These are phyloP conservation scores for Coemansia sp. DNA, from an alignment of 192 early-diverging fungal genomes.

Conservation along the genomic window DNA sequence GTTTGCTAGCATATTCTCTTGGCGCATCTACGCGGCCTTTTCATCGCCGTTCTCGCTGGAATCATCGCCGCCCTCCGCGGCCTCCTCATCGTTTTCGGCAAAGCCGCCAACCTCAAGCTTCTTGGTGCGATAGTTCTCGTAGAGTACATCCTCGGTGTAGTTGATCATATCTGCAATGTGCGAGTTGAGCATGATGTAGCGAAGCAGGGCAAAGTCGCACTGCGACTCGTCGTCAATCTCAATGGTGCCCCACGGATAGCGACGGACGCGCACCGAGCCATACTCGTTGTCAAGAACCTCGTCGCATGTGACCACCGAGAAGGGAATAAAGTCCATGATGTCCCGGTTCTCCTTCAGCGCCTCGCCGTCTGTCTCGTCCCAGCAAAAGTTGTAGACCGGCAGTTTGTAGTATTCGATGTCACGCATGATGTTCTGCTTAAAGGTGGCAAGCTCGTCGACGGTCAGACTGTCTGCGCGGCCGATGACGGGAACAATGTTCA, in stretches of 20 bases:
- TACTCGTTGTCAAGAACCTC: slow-evolving; percentile 73
- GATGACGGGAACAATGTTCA: slow-evolving; percentile 96
- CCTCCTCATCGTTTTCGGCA: slow-evolving; percentile 35
- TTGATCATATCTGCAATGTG: slow-evolving; percentile 97
- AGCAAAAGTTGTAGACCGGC: slow-evolving; percentile 98
- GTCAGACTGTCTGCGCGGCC: slow-evolving; percentile 91
- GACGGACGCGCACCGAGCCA: slow-evolving; percentile 83
- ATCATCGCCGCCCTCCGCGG: slow-evolving; percentile 30
- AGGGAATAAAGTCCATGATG: slow-evolving; percentile 84
- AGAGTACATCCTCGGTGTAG: slow-evolving; percentile 91
- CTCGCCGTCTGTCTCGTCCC: slow-evolving; percentile 98
- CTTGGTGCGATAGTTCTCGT: slow-evolving; percentile 91
- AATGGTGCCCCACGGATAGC: slow-evolving; percentile 95
- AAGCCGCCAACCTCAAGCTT: slow-evolving; percentile 67
- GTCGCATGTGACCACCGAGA: slow-evolving; percentile 94
- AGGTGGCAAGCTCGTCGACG: slow-evolving; percentile 74
- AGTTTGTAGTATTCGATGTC: slow-evolving; percentile 97
- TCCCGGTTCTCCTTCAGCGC: slow-evolving; percentile 98
- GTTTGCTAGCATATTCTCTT: neutral
- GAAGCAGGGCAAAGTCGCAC: slow-evolving; percentile 91
- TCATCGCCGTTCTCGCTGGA: slow-evolving; percentile 11
- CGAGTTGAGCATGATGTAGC: slow-evolving; percentile 89
- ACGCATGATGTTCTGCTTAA: slow-evolving; percentile 94
- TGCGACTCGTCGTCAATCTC: slow-evolving; percentile 95
- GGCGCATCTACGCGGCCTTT: slow-evolving; percentile 37